Evolutionary conservation across 352 stramenopile genomes (phyloP).

Genomic region (Phytophthora palmivora): DNA sequence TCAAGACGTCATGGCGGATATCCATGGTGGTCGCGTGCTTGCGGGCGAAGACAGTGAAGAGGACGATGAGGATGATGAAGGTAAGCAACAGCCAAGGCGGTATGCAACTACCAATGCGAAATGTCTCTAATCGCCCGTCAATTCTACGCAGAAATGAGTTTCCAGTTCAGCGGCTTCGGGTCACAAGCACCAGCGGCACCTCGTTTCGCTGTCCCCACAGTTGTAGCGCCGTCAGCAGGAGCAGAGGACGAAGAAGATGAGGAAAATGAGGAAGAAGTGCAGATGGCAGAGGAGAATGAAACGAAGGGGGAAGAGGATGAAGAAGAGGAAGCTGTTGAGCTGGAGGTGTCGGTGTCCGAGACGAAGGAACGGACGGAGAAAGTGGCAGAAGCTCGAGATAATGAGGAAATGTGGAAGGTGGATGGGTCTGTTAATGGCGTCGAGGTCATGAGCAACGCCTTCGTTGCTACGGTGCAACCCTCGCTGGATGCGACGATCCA

Average conservation of each 20-base stretch:
- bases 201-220: conserved; percentile 38
- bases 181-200: conserved; percentile 29
- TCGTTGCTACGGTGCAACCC: conserved; percentile 62
- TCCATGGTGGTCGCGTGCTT: conserved; percentile 69
- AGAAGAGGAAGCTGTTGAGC: conserved; percentile 22
- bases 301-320: conserved; percentile 8
- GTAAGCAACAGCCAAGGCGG: not conserved
- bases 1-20: conserved; percentile 52
- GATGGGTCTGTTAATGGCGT: conserved; percentile 54
- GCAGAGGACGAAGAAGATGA: conserved; percentile 24
- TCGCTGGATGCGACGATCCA: conserved; percentile 73
- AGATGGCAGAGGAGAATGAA: conserved; percentile 7
- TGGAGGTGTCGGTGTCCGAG: conserved; percentile 16
- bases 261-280: conserved; percentile 51
- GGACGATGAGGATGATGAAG: conserved; percentile 75
- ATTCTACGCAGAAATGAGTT: conserved; percentile 48
- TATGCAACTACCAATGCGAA: not conserved
- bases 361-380: conserved; percentile 6
- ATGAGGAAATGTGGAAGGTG: conserved; percentile 45
- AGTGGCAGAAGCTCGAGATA: conserved; percentile 9
- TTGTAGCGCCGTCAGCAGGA: conserved; percentile 27
- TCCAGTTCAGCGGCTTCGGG: conserved; percentile 54
- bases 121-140: conserved; percentile 3
- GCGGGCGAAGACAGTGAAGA: conserved; percentile 85
- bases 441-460: conserved; percentile 60